Conservation (phyloP, 1,284 basidiomycete genomes). For the Ganoderma boninense region DNA sequence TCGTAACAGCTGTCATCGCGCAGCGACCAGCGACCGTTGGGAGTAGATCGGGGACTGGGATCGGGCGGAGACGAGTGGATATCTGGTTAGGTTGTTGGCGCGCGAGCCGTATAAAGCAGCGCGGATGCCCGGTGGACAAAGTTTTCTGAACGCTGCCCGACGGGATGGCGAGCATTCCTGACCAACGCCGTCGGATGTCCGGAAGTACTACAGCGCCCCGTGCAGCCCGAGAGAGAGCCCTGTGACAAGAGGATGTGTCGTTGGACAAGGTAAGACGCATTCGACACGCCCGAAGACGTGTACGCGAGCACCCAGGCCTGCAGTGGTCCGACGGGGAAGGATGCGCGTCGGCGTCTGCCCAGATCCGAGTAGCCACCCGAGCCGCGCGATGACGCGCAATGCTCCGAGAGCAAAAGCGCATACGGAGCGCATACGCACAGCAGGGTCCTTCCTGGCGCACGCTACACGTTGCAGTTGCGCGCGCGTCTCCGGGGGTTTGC, state of each 20-base stretch:
- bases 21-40: neutral
- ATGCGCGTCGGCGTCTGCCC: neutral
- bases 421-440: neutral
- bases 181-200: neutral
- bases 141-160: neutral
- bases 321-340: neutral
- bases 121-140: neutral
- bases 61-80: neutral
- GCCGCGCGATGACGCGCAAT: neutral
- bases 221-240: neutral
- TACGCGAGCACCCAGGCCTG: neutral
- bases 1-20: neutral
- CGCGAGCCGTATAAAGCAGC: neutral
- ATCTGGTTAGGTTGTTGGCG: neutral
- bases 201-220: neutral
- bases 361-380: neutral
- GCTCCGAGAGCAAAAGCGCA: neutral
- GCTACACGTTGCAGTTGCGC: neutral
- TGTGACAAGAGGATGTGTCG: neutral
- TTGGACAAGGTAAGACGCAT: neutral
- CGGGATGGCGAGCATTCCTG: neutral
- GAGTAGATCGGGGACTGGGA: neutral
- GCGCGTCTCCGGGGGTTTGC: slow-evolving; percentile 1
- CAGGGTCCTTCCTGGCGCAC: neutral
- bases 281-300: neutral